Conservation (phyloP, 2,329 filamentous ascomycete genomes). For the Aspergillus niger region DNA sequence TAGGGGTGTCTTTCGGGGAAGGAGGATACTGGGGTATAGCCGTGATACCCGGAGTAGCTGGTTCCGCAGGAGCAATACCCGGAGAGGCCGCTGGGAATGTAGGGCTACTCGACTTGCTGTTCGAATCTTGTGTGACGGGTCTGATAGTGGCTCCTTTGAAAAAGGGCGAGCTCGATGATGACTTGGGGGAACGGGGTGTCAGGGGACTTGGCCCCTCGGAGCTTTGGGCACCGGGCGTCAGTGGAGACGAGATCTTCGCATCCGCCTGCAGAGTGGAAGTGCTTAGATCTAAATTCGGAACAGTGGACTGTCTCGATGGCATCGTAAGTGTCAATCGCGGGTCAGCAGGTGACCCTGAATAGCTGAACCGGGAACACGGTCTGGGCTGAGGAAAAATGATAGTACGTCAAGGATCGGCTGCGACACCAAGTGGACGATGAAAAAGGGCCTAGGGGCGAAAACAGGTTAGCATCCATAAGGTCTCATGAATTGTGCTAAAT, state of each 20-base stretch:
- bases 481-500: not conserved
- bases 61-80: constrained; percentile 24
- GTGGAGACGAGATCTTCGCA: constrained; percentile 34
- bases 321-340: constrained; percentile 31
- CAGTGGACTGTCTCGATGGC: constrained; percentile 39
- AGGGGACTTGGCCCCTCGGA: constrained; percentile 39
- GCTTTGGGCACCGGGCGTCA: constrained; percentile 38
- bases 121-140: constrained; percentile 42
- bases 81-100: constrained; percentile 32
- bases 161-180: constrained; percentile 39
- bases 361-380: not conserved
- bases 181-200: constrained; percentile 43
- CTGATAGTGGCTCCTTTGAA: constrained; percentile 45
- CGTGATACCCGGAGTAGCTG: constrained; percentile 46
- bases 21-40: constrained; percentile 50
- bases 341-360: constrained; percentile 4
- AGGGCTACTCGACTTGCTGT: constrained; percentile 32
- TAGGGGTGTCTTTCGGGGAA: constrained; percentile 43
- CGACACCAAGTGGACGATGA: constrained; percentile 3
- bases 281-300: constrained; percentile 43
- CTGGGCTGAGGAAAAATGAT: not conserved
- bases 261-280: constrained; percentile 34
- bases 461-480: constrained; percentile 6
- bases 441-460: constrained; percentile 5
- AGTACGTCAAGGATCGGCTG: constrained; percentile 3